A percentile compares a stretch with the other conserved stretches of the same genome.
These are phyloP conservation scores for Globisporangium nunn DNA, from an alignment of 352 stramenopile genomes.

Conservation along the genomic window DNA sequence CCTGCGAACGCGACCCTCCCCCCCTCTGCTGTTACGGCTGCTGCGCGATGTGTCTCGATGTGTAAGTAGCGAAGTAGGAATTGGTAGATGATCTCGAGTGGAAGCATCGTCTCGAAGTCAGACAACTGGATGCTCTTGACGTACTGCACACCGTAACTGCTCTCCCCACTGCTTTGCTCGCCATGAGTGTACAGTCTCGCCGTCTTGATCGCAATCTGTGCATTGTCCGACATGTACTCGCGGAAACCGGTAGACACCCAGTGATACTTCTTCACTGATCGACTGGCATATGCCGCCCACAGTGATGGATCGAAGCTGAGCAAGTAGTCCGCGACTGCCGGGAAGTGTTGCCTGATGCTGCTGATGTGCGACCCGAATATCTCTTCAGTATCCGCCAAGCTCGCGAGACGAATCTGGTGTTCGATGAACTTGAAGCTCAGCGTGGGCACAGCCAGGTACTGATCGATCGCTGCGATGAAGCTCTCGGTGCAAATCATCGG, in stretches of 20 bases:
- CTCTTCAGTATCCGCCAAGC: slow-evolving; percentile 26
- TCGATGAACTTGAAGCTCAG: slow-evolving; percentile 56
- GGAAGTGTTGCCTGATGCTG: slow-evolving; percentile 3
- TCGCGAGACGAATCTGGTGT: slow-evolving; percentile 39
- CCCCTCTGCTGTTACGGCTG: neutral
- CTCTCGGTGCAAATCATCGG: slow-evolving; percentile 72
- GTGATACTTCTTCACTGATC: slow-evolving; percentile 51
- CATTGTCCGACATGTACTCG: slow-evolving; percentile 39
- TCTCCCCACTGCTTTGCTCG: neutral
- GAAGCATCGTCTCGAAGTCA: slow-evolving; percentile 19
- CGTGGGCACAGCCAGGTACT: slow-evolving; percentile 50
- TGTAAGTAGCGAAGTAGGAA: slow-evolving; percentile 56
- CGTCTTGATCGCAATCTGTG: slow-evolving; percentile 46
- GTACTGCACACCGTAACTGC: slow-evolving; percentile 4
- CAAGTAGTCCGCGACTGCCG: slow-evolving; percentile 45
- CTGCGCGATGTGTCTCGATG: slow-evolving; percentile 13
- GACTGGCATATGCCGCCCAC: slow-evolving; percentile 63
- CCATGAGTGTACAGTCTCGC: slow-evolving; percentile 26
- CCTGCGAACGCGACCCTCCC: too few species aligned
- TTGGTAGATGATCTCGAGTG: slow-evolving; percentile 75
- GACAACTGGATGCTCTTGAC: slow-evolving; percentile 10
- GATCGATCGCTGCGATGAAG: slow-evolving; percentile 53
- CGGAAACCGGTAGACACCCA: slow-evolving; percentile 29
- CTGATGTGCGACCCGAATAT: slow-evolving; percentile 3
- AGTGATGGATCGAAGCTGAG: slow-evolving; percentile 51